Percentiles rank a stretch among this genome's conserved stretches.
These are phyloP conservation scores for Aegilops bicornis DNA, from an alignment of 176 grass and related monocot genomes.

Conservation along the genomic window DNA sequence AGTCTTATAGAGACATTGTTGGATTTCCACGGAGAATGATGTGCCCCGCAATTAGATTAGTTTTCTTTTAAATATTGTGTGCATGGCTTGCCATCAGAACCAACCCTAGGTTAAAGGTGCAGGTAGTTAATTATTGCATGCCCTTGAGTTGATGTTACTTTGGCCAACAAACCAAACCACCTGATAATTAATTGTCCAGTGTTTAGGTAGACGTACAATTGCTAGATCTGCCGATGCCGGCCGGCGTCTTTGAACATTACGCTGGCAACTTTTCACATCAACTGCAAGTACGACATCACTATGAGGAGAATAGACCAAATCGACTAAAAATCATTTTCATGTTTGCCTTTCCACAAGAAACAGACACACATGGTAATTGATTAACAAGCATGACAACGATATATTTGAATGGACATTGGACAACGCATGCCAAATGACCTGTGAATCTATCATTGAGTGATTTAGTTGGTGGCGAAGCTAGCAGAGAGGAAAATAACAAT, in stretches of 20 bases:
- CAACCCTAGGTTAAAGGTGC: conserved; percentile 35
- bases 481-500: not conserved
- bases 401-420: conserved; percentile 19
- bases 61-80: not conserved
- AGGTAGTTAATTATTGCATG: not conserved
- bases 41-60: not conserved
- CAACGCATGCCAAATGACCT: not conserved
- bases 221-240: conserved; percentile 13
- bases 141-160: conserved; percentile 18
- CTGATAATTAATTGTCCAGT: conserved; percentile 30
- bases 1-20: not conserved
- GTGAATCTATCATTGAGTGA: not conserved
- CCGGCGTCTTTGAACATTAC: conserved; percentile 37
- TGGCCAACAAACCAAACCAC: conserved; percentile 32
- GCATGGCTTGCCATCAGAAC: conserved; percentile 24
- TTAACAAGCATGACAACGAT: not conserved
- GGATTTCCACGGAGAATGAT: not conserved
- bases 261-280: conserved; percentile 13
- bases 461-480: not conserved
- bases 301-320: not conserved
- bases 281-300: not conserved
- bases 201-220: conserved; percentile 23
- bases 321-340: not conserved
- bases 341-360: not conserved
- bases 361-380: not conserved